Base-by-base conservation (phyloP, 768 basidiomycete genomes). In the Hysterangium stoloniferum region DNA sequence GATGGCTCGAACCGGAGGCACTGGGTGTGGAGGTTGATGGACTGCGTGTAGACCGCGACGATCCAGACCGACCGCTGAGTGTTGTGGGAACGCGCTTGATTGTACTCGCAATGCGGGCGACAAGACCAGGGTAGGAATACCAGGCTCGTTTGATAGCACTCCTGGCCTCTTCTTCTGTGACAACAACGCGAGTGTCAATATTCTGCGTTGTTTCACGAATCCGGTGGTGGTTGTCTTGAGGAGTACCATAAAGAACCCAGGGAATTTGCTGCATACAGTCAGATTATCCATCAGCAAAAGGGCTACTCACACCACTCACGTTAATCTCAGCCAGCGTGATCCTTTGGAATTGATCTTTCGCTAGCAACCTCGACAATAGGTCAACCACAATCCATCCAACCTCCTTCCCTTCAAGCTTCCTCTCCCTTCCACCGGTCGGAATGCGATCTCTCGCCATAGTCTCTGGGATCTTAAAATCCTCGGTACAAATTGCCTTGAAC, bases 321-420 rank as follows among this genome's bases (percentile, higher is more conserved):
- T 95, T 97, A 58, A 92, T 80, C 58, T 87, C 75, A 25, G 80
- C 77, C 36, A 97, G 74, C 17, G 80, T 84, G 45, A 95, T 86
- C 49, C 94, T 76, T 61, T 75, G 75, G 25, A 62, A 68, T 4
- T 76, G 75, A 57, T 93, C 84, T 71, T 96, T 97, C 66, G 89
- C 78, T 43, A 98, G 73, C 52, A 97, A 69, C 25, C 73, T 71
- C 42, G 81, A 73, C n/a, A 97, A 70, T 37, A 97, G 68, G 55
- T 78, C 71, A 45, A 93, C 72, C 38, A 87, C 81, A 28, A 77
- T 69, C 12, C 69, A 66, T 0, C 84, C 86, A 52, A 72, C 69
- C 17, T 63, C 61, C 34, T 70, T 64, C 22, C 63, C 65, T 38
- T 56, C 59, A 7, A 54, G 59, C 19, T 53, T 54, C 6, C 76